These are phyloP conservation scores for Talaromyces stipitatus DNA, from an alignment of 495 filamentous ascomycete species.

Conservation along the genomic window DNA sequence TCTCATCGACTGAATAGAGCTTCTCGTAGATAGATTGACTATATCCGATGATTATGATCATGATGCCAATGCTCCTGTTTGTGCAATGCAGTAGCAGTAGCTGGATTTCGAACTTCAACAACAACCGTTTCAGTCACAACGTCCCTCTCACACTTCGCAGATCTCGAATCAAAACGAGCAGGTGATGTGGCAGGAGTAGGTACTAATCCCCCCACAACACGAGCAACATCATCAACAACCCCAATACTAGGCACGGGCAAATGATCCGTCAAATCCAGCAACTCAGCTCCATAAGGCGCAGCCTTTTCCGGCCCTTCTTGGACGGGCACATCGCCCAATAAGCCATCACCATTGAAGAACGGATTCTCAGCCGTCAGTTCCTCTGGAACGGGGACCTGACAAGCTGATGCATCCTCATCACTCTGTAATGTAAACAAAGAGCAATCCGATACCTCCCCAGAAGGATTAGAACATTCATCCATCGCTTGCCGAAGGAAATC, in stretches of 20 bases:
- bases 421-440: slow-evolving; percentile 49
- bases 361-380: slow-evolving; percentile 31
- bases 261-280: not conserved
- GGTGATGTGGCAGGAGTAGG: not conserved
- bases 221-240: not conserved
- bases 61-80: not conserved
- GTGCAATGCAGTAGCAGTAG: not conserved
- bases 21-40: no score
- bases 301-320: slow-evolving; percentile 47
- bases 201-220: not conserved
- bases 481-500: slow-evolving; percentile 34
- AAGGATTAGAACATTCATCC: slow-evolving; percentile 41
- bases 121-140: not conserved
- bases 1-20: no score
- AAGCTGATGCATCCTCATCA: slow-evolving; percentile 29
- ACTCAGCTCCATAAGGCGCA: slow-evolving; percentile 7
- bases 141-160: not conserved
- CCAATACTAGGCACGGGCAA: not conserved
- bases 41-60: not conserved
- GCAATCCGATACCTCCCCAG: slow-evolving; percentile 49
- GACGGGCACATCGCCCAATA: slow-evolving; percentile 48
- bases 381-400: slow-evolving; percentile 39
- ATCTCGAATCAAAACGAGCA: not conserved
- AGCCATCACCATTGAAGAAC: slow-evolving; percentile 24
- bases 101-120: not conserved